These are phyloP conservation scores for Canavalia gladiata DNA, from an alignment of 306 rosid genomes.

Conservation along the genomic window DNA sequence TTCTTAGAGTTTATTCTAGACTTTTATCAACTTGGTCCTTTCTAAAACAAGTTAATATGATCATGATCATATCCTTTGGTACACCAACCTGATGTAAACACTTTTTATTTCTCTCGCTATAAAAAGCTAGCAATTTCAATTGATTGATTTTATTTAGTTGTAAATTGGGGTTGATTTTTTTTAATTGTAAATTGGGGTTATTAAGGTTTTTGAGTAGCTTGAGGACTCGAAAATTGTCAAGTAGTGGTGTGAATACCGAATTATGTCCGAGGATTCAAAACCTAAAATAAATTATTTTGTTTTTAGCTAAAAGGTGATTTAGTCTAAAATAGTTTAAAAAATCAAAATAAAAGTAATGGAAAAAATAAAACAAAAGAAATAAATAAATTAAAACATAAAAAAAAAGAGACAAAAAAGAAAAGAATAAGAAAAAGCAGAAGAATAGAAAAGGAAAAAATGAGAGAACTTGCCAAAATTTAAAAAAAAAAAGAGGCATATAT, in stretches of 20 bases:
- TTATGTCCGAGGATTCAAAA: too few relatives aligned
- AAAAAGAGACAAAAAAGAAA: too few relatives aligned
- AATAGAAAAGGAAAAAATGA: too few relatives aligned
- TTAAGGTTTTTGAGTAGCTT: conserved; percentile 53
- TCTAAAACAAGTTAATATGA: conserved; percentile 49
- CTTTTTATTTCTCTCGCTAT: conserved; percentile 56
- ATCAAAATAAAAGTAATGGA: too few relatives aligned
- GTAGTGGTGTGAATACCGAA: conserved; percentile 39
- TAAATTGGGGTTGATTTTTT: neutral
- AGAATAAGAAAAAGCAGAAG: too few relatives aligned
- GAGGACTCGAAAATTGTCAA: conserved; percentile 53
- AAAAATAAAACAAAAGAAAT: too few relatives aligned
- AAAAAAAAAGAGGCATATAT: too few relatives aligned
- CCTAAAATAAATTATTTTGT: too few relatives aligned
- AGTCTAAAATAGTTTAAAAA: too few relatives aligned
- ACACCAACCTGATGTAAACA: conserved; percentile 59
- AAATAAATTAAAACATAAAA: too few relatives aligned
- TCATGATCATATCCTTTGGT: conserved; percentile 55
- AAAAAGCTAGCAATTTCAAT: conserved; percentile 54
- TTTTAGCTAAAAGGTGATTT: too few relatives aligned
- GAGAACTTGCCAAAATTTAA: too few relatives aligned
- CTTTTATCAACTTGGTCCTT: conserved; percentile 46
- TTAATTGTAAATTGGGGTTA: conserved; percentile 8
- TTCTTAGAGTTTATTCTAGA: conserved; percentile 61
- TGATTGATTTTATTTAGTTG: conserved; percentile 50